A percentile compares a stretch with the other conserved stretches of the same genome.
Conservation (phyloP, 2,329 filamentous ascomycete genomes). For the Neonectria hederae region DNA sequence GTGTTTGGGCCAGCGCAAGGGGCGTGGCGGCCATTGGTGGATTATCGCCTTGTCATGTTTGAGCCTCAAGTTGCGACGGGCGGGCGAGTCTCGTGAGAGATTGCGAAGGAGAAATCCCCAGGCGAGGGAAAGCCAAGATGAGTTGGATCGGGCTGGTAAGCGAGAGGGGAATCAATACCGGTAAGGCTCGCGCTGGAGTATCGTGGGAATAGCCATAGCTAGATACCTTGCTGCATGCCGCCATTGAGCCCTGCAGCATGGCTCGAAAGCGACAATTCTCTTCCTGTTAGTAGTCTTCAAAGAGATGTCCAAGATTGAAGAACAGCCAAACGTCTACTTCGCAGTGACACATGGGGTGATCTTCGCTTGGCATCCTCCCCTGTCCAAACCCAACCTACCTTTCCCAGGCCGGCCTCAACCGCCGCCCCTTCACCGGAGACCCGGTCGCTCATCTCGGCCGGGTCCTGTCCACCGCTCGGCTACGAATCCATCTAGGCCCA, state of each 20-base stretch:
- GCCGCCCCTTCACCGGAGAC: too few relatives aligned
- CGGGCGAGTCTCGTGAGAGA: conserved; percentile 12
- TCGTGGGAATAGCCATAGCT: too few relatives aligned
- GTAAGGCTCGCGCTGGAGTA: background rate
- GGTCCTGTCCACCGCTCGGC: conserved; percentile 7
- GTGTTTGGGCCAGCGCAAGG: conserved; percentile 44
- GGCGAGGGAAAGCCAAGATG: background rate
- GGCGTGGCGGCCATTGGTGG: conserved; percentile 39
- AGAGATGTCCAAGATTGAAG: background rate
- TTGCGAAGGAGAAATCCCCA: conserved; percentile 15
- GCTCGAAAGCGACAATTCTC: background rate
- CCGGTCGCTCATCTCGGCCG: background rate
- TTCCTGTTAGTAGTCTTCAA: too few relatives aligned
- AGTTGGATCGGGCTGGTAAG: background rate
- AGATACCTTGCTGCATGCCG: background rate
- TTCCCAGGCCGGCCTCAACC: background rate
- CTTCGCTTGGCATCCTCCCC: background rate
- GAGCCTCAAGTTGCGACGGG: conserved; percentile 39
- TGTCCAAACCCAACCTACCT: background rate
- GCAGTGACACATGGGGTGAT: background rate
- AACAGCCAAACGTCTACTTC: background rate
- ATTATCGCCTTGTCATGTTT: conserved; percentile 37
- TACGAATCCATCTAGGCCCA: too few relatives aligned
- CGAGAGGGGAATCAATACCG: conserved; percentile 1
- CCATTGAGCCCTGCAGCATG: background rate